Evolutionary conservation across 2,329 filamentous ascomycete species (phyloP), one percentile per base, ranked within the genome.

Genomic region (Colletotrichum simmondsii): DNA sequence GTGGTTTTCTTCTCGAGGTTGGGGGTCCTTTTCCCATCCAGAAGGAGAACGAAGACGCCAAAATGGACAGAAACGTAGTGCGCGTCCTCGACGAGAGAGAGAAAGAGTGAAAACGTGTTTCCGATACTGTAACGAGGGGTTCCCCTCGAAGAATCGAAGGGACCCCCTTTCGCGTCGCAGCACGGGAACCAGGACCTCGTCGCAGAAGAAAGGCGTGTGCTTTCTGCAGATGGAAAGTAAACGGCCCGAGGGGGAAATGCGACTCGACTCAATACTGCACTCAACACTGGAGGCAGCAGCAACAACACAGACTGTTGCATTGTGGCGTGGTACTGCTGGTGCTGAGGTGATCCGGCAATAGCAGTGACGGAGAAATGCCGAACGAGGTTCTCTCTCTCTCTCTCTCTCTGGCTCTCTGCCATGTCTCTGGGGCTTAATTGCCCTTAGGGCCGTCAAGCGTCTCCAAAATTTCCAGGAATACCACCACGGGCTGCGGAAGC

Each of bases 271-370:
- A 28, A 28, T 28, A 28, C 5, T 28, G 26, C 26, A 52, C 32
- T 35, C 32, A 35, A 35, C 11, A 56, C 49, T 22, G 65, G 2
- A 8, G 26, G 14, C 54, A 49, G 53, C 63, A 56, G 63, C 53
- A 28, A 32, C 22, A 66, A 69, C 70, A 72, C 60, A n/a, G 70
- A 72, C 56, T 10, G 46, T 56, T 56, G 70, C 60, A 65, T 62
- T 54, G 70, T 70, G 70, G 60, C 60, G 66, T 60, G 66, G 70
- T 32, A 56, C 12, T 54, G 49, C 28, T 71, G 54, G 42, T 65
- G 66, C 66, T 65, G 60, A 72, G 70, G 66, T 72, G 53, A 65
- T 65, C 35, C 66, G 60, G 70, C 60, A 72, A 42, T 65, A 53
- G 54, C 28, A 54, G n/a, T n/a, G 57, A 14, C 12, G 49, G 37